A percentile compares a stretch with the other conserved stretches of the same genome.
These are phyloP conservation scores for Phytopythium aichiense DNA, from an alignment of 352 stramenopile species.

Conservation along the genomic window DNA sequence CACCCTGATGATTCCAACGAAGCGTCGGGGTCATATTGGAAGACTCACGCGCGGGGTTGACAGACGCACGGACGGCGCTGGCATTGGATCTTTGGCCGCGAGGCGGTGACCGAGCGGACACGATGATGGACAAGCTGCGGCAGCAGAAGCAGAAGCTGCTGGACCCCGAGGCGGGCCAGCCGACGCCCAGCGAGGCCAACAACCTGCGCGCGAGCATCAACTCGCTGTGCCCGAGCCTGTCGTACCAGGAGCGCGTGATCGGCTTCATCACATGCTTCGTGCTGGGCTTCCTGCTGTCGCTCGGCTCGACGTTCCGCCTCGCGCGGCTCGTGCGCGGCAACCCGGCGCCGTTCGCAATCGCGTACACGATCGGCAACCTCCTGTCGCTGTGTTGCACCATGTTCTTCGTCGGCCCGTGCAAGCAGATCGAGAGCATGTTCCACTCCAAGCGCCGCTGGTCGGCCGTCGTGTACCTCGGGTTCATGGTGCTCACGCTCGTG, in stretches of 20 bases:
- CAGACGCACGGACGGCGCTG: no score
- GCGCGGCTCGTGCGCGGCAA: slow-evolving; percentile 72
- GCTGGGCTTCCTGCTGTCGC: slow-evolving; percentile 75
- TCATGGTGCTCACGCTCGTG: slow-evolving; percentile 72
- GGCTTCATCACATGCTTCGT: slow-evolving; percentile 78
- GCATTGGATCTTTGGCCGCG: background rate
- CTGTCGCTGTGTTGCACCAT: slow-evolving; percentile 76
- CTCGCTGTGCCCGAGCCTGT: slow-evolving; percentile 62
- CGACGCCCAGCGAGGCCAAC: slow-evolving; percentile 19
- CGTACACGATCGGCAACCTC: slow-evolving; percentile 85
- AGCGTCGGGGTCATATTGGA: no score
- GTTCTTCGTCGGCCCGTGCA: slow-evolving; percentile 84
- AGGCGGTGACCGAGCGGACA: background rate
- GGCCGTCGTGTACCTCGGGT: slow-evolving; percentile 67
- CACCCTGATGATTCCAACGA: no score
- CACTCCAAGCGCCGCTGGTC: slow-evolving; percentile 68
- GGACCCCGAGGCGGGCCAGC: slow-evolving; percentile 49
- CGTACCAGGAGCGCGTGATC: slow-evolving; percentile 84
- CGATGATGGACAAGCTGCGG: slow-evolving; percentile 63
- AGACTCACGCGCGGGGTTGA: no score
- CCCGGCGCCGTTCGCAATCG: slow-evolving; percentile 76
- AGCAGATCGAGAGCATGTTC: slow-evolving; percentile 84
- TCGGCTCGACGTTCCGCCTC: slow-evolving; percentile 80
- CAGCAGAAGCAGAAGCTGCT: slow-evolving; percentile 79
- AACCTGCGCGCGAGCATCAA: slow-evolving; percentile 25